Evolutionary conservation across 768 basidiomycete species (phyloP), one percentile per base, ranked within the genome.

Genomic region (Tylopilus subfusipes): DNA sequence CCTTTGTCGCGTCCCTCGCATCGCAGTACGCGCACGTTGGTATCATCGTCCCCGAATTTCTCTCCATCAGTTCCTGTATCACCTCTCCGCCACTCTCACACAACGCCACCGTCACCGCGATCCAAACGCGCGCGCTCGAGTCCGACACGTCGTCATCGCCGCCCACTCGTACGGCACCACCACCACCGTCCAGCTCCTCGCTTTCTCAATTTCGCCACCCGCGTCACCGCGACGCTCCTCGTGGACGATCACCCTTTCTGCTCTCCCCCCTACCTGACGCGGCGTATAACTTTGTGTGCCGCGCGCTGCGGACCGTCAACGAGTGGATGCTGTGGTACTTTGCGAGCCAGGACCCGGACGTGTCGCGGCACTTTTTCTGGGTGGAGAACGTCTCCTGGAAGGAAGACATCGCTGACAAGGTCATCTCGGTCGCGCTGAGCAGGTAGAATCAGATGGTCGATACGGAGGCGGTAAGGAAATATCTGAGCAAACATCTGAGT

Each of bases 241-340:
- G 70, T 86, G 42, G 85, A 87, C 85, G 3, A 82, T 86, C 34
- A n/a, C 82, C 84, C 0, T 76, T 88, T 56, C 69, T 87, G 3
- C 73, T 87, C 8, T n/a, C n/a, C n/a, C 83, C 85, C 68, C 75
- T 81, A 38, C 82, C 85, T 3, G 61, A 76, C n/a, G 78, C 86
- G 42, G 82, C 84, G 19, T 78, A 76, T 64, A 86, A 85, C 64
- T 87, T 88, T 54, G 72, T 88, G 36, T 85, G 87, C 68, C 80
- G 86, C 21, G 42, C 57, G 8, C 75, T 85, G n/a, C 57, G 60
- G n/a, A 47, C 62, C 52, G 79, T 80, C 50, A 80, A 80, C 62
- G 81, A 87, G 58, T 85, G 83, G 83, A 74, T 84, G 67, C 59
- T 87, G 48, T 86, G 83, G 82, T 88, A 82, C 61, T 86, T 87